These are phyloP conservation scores for Ophiocordyceps camponoti-rufipedis DNA, from an alignment of 2,329 filamentous ascomycete species.

Conservation along the genomic window DNA sequence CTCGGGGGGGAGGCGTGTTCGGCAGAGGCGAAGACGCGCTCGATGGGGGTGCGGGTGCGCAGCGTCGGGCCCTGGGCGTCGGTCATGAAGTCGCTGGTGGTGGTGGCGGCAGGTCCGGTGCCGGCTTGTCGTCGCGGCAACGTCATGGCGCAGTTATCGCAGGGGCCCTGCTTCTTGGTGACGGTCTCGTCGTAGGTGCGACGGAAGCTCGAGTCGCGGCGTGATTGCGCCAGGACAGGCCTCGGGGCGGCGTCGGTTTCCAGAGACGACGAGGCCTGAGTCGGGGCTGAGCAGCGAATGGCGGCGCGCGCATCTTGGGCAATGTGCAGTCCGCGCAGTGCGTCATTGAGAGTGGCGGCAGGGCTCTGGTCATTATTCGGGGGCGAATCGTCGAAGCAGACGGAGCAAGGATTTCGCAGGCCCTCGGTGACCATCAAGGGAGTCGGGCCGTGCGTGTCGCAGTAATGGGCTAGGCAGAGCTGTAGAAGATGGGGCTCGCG, in stretches of 20 bases:
- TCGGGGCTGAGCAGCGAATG: slow-evolving; percentile 12
- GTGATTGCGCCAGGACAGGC: slow-evolving; percentile 18
- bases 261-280: slow-evolving; percentile 18
- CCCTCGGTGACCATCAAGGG: slow-evolving; percentile 54
- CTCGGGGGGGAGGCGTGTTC: slow-evolving; percentile 30
- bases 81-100: slow-evolving; percentile 11
- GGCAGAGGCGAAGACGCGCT: slow-evolving; percentile 32
- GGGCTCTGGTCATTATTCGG: slow-evolving; percentile 9
- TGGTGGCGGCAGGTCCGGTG: slow-evolving; percentile 3
- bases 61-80: slow-evolving; percentile 35
- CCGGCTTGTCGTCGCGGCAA: slow-evolving; percentile 26
- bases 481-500: slow-evolving; percentile 19
- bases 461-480: slow-evolving; percentile 54
- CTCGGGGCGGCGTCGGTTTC: slow-evolving; percentile 41
- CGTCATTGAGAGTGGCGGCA: slow-evolving; percentile 23
- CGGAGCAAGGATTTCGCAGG: slow-evolving; percentile 38
- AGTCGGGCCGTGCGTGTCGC: slow-evolving; percentile 51
- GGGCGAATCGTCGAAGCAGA: slow-evolving; percentile 30
- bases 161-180: slow-evolving; percentile 43
- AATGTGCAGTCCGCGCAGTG: slow-evolving; percentile 28
- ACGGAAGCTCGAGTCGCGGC: slow-evolving; percentile 40
- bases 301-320: slow-evolving; percentile 22
- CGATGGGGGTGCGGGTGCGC: slow-evolving; percentile 41
- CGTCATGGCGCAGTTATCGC: slow-evolving; percentile 51
- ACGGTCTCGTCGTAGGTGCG: slow-evolving; percentile 49